Evolutionary conservation across 305 asterid species (phyloP), one percentile per base, ranked within the genome.

Genomic region (Fraxinus angustifolia): DNA sequence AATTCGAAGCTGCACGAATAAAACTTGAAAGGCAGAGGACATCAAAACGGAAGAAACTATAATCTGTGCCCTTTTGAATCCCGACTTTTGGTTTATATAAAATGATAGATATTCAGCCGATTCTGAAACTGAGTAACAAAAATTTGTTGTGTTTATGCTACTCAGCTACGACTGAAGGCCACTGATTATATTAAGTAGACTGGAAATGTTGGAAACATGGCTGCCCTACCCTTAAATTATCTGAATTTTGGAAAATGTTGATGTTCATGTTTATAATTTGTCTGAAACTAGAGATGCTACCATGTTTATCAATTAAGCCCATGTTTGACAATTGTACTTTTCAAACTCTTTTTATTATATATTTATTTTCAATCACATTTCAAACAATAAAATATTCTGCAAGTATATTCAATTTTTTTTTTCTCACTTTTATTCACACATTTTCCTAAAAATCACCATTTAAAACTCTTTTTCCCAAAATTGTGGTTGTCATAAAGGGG

Each of bases 1-100:
- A 89, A 76, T 88, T 89, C 11, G 87, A 88, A 88, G 91, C 92
- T 82, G 89, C 87, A 30, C 82, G 83, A 45, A 80, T 3, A 74
- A 88, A 80, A 81, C 82, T 89, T 16, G 88, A 89, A 82, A 81
- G 84, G 28, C 82, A 53, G 78, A 89, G 75, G 88, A 83, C 77
- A 53, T 82, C 89, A 38, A 88, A 88, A 81, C 74, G 79, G 30
- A 87, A 85, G 85, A 77, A 82, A 71, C 34, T 16, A 45, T 6
- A 73, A 17, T 56, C 8, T 6, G 40, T 26, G 26, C 7, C 38
- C 11, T 45, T 50, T 26, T 56, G 79, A 58, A 6, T 14, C 65
- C 30, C 16, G 14, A 5, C 73, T 19, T 42, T 73, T 71, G 74
- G 72, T 36, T 77, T 65, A 84, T 84, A 82, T 65, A 73, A 80